A percentile compares a stretch with the other conserved stretches of the same genome.
Evolutionary conservation across 2,329 filamentous ascomycete species (phyloP).

Genomic region (Aspergillus sp.): DNA sequence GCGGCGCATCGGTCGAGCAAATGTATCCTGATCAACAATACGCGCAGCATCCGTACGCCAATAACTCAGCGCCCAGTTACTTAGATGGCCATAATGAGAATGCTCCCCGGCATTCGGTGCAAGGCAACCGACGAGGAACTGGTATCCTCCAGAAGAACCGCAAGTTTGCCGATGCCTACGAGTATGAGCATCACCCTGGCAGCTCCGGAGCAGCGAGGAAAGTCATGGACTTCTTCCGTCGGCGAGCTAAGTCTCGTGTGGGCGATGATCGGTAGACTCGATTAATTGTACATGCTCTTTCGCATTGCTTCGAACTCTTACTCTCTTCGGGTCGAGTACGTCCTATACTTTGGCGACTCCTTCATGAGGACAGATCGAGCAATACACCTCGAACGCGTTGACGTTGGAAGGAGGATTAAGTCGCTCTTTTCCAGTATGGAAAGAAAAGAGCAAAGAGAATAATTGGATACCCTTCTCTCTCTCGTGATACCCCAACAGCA

Average conservation of each 20-base stretch:
- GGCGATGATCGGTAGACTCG: slow-evolving; percentile 33
- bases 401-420: slow-evolving; percentile 7
- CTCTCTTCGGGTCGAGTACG: slow-evolving; percentile 2
- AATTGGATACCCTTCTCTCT: slow-evolving; percentile 28
- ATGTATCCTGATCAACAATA: slow-evolving; percentile 25
- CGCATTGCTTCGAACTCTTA: slow-evolving; percentile 8
- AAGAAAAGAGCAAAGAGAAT: slow-evolving; percentile 28
- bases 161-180: slow-evolving; percentile 81
- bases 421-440: slow-evolving; percentile 17
- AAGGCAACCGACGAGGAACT: slow-evolving; percentile 37
- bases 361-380: slow-evolving; percentile 2
- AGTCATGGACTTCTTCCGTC: slow-evolving; percentile 97
- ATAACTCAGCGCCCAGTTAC: slow-evolving; percentile 32
- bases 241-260: slow-evolving; percentile 69
- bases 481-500: slow-evolving; percentile 33
- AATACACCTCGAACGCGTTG: slow-evolving; percentile 8
- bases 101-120: slow-evolving; percentile 36
- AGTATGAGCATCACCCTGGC: slow-evolving; percentile 70
- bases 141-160: slow-evolving; percentile 74
- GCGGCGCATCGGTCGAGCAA: slow-evolving; percentile 23
- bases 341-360: too few species aligned
- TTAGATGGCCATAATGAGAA: slow-evolving; percentile 46
- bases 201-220: slow-evolving; percentile 81
- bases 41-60: slow-evolving; percentile 26
- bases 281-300: slow-evolving; percentile 7